Conservation (phyloP, 495 filamentous ascomycete genomes). For the Aspergillus funiculosus region DNA sequence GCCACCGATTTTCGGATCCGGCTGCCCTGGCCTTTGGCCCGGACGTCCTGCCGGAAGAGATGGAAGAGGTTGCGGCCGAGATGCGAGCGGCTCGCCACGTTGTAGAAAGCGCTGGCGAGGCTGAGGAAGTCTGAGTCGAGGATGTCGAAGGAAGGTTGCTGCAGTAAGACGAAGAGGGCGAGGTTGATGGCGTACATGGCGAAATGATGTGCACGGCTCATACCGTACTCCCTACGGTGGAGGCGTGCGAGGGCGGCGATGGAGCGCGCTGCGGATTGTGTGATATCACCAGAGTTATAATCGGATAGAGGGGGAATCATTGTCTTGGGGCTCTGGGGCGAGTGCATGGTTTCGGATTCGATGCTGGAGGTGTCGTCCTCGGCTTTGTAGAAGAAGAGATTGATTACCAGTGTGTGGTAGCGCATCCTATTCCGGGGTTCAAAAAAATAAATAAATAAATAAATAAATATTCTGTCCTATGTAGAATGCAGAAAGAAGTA, state of each 20-base stretch:
- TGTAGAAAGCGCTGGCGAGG: constrained; percentile 33
- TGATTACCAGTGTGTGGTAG: constrained; percentile 36
- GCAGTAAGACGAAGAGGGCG: constrained; percentile 37
- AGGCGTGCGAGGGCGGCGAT: constrained; percentile 33
- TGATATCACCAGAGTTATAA: constrained; percentile 22
- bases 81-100: constrained; percentile 35
- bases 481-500: background rate
- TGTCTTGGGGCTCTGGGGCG: constrained; percentile 33
- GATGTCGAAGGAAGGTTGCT: constrained; percentile 32
- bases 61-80: constrained; percentile 39
- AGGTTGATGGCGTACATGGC: constrained; percentile 43
- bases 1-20: constrained; percentile 22
- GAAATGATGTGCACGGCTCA: constrained; percentile 40
- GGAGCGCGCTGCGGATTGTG: constrained; percentile 26
- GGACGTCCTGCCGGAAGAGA: constrained; percentile 37
- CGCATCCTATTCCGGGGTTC: constrained; percentile 31
- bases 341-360: constrained; percentile 23
- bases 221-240: constrained; percentile 34
- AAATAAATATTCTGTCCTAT: background rate
- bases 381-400: constrained; percentile 33
- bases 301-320: constrained; percentile 17
- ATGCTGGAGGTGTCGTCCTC: constrained; percentile 14
- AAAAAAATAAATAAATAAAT: background rate
- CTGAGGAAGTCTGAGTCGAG: constrained; percentile 36
- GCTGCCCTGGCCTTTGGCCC: constrained; percentile 29